Evolutionary conservation across 106 monocot species (phyloP).

Genomic region (Ottelia alismoides): DNA sequence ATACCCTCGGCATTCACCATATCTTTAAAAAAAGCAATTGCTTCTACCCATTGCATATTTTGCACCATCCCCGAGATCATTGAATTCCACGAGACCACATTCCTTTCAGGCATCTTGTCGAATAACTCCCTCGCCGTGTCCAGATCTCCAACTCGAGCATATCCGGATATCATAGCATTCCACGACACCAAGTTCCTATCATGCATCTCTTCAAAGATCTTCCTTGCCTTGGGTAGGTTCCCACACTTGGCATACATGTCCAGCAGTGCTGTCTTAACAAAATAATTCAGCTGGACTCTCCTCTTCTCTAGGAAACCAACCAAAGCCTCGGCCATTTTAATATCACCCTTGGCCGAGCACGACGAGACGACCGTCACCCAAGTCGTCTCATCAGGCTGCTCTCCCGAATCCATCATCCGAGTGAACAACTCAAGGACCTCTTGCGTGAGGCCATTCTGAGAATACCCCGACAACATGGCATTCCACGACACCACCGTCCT

Average conservation of each 20-base stretch:
- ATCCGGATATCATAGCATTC: slow-evolving; percentile 34
- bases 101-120: slow-evolving; percentile 18
- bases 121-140: slow-evolving; percentile 17
- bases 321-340: slow-evolving; percentile 17
- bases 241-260: slow-evolving; percentile 35
- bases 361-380: slow-evolving; percentile 24
- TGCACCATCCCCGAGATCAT: slow-evolving; percentile 35
- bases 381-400: slow-evolving; percentile 26
- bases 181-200: slow-evolving; percentile 17
- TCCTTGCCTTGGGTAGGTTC: slow-evolving; percentile 8
- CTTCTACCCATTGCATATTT: slow-evolving; percentile 17
- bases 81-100: slow-evolving; percentile 36
- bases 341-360: slow-evolving; percentile 18
- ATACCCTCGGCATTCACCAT: slow-evolving; percentile 12
- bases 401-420: slow-evolving; percentile 9
- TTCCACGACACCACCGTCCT: slow-evolving; percentile 34
- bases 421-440: slow-evolving; percentile 15
- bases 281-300: slow-evolving; percentile 10
- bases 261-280: slow-evolving; percentile 22
- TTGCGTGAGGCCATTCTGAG: slow-evolving; percentile 14
- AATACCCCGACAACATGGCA: slow-evolving; percentile 31
- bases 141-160: slow-evolving; percentile 17
- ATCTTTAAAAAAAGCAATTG: slow-evolving; percentile 21
- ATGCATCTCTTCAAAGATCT: slow-evolving; percentile 15
- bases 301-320: slow-evolving; percentile 14